Evolutionary conservation across 2,329 filamentous ascomycete species (phyloP).

Genomic region (Cordyceps javanica): DNA sequence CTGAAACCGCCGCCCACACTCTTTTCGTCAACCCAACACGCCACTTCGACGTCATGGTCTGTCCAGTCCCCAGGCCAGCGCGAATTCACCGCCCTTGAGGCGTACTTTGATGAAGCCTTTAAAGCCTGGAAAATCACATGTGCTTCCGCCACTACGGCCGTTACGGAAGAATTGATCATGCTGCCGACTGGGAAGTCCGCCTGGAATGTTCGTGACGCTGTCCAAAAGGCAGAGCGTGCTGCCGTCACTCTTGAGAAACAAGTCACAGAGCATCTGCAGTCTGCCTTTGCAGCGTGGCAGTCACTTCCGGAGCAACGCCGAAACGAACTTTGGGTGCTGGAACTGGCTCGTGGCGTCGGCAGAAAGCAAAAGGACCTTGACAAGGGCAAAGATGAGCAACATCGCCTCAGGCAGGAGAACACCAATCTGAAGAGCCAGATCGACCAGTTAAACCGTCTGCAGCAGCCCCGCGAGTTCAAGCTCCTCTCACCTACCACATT

Average conservation of each 20-base stretch:
- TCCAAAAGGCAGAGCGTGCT: constrained; percentile 42
- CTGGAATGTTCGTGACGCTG: constrained; percentile 39
- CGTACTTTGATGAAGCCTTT: constrained; percentile 63
- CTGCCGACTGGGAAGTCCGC: constrained; percentile 34
- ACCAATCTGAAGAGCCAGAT: constrained; percentile 51
- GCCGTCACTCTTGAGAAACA: constrained; percentile 61
- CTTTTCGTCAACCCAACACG: constrained; percentile 73
- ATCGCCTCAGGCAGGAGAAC: constrained; percentile 49
- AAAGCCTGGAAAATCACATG: constrained; percentile 55
- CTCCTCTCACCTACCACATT: constrained; percentile 46
- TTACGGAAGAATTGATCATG: constrained; percentile 46
- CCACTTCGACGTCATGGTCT: constrained; percentile 75
- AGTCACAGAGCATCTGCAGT: constrained; percentile 68
- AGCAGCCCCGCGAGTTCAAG: constrained; percentile 55
- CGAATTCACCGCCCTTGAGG: constrained; percentile 66
- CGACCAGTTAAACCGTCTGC: constrained; percentile 51
- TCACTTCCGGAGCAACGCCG: constrained; percentile 50
- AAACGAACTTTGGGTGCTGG: constrained; percentile 54
- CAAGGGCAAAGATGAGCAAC: constrained; percentile 44
- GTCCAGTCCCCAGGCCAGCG: constrained; percentile 66
- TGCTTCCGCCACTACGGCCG: constrained; percentile 42
- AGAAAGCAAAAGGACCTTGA: constrained; percentile 50
- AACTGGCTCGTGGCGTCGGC: constrained; percentile 54
- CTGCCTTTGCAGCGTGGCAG: constrained; percentile 72
- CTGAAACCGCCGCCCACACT: constrained; percentile 75